Evolutionary conservation across 768 basidiomycete genomes (phyloP), one percentile per base, ranked within the genome.

Genomic region (Pisolithus sp.): DNA sequence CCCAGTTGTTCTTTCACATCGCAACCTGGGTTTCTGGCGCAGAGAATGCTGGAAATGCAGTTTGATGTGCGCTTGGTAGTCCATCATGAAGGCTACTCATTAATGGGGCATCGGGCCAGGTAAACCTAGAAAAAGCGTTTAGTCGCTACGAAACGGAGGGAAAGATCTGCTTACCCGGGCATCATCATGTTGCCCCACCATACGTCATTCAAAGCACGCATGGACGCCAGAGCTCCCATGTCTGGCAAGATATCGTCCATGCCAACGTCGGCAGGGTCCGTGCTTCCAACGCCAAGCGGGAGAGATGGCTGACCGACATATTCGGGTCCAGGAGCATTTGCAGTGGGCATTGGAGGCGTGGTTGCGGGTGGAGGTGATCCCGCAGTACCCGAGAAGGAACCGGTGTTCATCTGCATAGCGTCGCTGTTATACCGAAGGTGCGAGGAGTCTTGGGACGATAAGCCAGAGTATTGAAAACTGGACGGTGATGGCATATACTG

Each of bases 141-240:
- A 46, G 48, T 39, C 1, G 57, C 15, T n/a, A 34, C 30, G n/a
- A 24, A 53, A 31, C 6, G n/a, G 17, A 13, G 18, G 20, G 6
- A n/a, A 26, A 4, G 28, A 34, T 44, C 41, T 46, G 59, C 69
- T 23, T 46, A 85, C 83, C 88, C 88, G 36, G 88, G 88, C 85
- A 90, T 86, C 86, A 89, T 85, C 82, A 88, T 84, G 46, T 78
- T 85, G 41, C 76, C 68, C 86, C 85, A 89, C 78, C 82, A 90
- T 7, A 70, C 75, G 46, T 83, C 86, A 55, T 85, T 82, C 51
- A 91, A 71, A 26, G 81, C 81, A 46, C 81, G 77, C 82, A 90
- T 84, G 18, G 85, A 78, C 0, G 86, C 87, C 54, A 86, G 72
- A 66, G 81, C 76, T 42, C 85, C 73, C 0, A 73, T 78, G 39